A percentile compares a stretch with the other conserved stretches of the same genome.
These are phyloP conservation scores for Verticillium nubilum DNA, from an alignment of 2,329 filamentous ascomycete species.

Conservation along the genomic window DNA sequence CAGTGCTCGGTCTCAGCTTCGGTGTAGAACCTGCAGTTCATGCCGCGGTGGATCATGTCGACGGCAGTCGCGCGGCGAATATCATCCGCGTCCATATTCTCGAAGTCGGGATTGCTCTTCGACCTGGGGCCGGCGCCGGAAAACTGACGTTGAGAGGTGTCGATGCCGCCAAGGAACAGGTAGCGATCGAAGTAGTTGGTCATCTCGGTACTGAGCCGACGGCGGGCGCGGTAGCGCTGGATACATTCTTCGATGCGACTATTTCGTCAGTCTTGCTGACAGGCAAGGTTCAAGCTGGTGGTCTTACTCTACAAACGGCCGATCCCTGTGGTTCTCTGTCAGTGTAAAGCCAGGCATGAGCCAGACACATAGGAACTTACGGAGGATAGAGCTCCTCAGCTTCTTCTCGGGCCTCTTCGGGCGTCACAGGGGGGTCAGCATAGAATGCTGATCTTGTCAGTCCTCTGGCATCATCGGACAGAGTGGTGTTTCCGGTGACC, in stretches of 20 bases:
- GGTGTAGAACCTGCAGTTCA: slow-evolving; percentile 46
- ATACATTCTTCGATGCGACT: slow-evolving; percentile 83
- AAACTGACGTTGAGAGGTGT: slow-evolving; percentile 52
- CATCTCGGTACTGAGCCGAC: slow-evolving; percentile 63
- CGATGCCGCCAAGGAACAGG: slow-evolving; percentile 76
- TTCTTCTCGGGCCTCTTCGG: slow-evolving; percentile 62
- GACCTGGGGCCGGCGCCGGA: slow-evolving; percentile 45
- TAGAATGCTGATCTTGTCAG: slow-evolving; percentile 54
- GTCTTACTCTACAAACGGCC: slow-evolving; percentile 53
- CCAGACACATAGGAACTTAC: slow-evolving; percentile 34
- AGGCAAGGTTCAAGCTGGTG: neutral
- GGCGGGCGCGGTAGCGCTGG: slow-evolving; percentile 70
- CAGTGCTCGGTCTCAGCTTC: slow-evolving; percentile 50
- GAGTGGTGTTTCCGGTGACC: slow-evolving; percentile 4
- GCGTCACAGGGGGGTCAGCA: slow-evolving; percentile 73
- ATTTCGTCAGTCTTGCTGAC: slow-evolving; percentile 7
- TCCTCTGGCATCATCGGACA: neutral
- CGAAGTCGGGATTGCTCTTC: slow-evolving; percentile 37
- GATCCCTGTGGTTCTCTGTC: slow-evolving; percentile 26
- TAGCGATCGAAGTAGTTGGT: slow-evolving; percentile 70
- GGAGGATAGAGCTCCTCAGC: slow-evolving; percentile 57
- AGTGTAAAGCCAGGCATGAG: neutral
- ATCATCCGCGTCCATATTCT: slow-evolving; percentile 55
- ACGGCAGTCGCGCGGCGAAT: slow-evolving; percentile 59
- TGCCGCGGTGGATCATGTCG: slow-evolving; percentile 48